Base-by-base conservation (phyloP, 2,329 filamentous ascomycete genomes). In the Cladosporium sp. region DNA sequence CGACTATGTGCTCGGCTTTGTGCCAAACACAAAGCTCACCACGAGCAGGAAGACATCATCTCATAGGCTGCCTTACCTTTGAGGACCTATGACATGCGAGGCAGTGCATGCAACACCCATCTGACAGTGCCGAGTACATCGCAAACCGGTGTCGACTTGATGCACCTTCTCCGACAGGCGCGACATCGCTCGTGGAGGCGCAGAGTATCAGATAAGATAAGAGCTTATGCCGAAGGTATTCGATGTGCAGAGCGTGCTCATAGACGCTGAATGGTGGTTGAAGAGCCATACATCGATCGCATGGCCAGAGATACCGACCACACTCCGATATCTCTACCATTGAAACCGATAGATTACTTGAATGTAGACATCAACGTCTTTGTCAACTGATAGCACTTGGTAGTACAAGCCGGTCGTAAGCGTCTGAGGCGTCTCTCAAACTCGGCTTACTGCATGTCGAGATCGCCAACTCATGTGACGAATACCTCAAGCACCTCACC, bases 361-460 rank as follows among this genome's bases (percentile, higher is more conserved):
- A 26, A 51, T 18, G 49, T 18, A 26, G 25, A 53, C 14, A 28
- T 53, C 25, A 53, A 28, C 25, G 13, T 5, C 25, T 28, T 28
- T 53, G 25, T 18, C 23, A 8, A n/a, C 6, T 18, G 25, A 53
- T 4, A 32, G 11, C 5, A 30, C 7, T 11, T 32, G 18, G 28
- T 54, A 2, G 51, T n/a, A 54, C 51, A n/a, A 54, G 51, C 51
- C 51, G 28, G 51, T 30, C 13, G 10, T 32, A 54, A 54, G 51
- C 51, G 51, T 13, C 18, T 32, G 51, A 32, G 30, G 28, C 51
- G 28, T n/a, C 25, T 54, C 26, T 28, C 23, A 54, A 28, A 28
- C 26, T 54, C 51, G 51, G 51, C 51, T 54, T 54, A 53, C 39
- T 46, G 39, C 39, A 46, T 28, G 51, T 54, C 51, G 51, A 54